These are phyloP conservation scores for Eimeria nieschulzi DNA, from an alignment of 169 alveolate species.

Conservation along the genomic window DNA sequence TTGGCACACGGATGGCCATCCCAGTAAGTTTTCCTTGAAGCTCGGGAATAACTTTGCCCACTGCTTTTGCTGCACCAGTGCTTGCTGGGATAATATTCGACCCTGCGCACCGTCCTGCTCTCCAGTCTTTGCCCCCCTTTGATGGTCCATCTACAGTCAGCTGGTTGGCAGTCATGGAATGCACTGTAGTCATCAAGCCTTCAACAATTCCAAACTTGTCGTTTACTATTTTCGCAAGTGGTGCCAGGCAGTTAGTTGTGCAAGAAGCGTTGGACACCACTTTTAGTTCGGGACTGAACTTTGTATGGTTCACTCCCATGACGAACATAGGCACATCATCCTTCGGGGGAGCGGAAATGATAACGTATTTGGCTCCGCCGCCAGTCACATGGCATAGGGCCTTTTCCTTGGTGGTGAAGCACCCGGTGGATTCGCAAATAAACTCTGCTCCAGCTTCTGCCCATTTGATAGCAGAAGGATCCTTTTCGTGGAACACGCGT, in stretches of 20 bases:
- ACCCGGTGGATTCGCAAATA: constrained; percentile 98
- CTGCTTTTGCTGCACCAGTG: constrained; percentile 99
- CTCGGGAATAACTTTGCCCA: constrained; percentile 98
- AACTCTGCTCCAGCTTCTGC: constrained; percentile 94
- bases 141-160: constrained; percentile 99
- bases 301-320: constrained; percentile 96
- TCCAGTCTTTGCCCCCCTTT: constrained; percentile 99
- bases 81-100: constrained; percentile 97
- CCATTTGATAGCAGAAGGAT: constrained; percentile 97
- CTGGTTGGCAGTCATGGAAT: constrained; percentile 98
- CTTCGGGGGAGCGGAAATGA: constrained; percentile 98
- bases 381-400: constrained; percentile 95
- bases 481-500: constrained; percentile 91
- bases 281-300: constrained; percentile 88
- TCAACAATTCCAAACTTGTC: constrained; percentile 97
- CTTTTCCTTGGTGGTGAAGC: constrained; percentile 94
- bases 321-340: constrained; percentile 97
- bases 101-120: constrained; percentile 99
- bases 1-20: constrained; percentile 99
- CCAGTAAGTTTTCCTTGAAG: constrained; percentile 97
- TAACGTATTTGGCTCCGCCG: constrained; percentile 98
- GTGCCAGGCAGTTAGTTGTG: constrained; percentile 99
- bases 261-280: constrained; percentile 99
- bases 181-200: constrained; percentile 99
- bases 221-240: constrained; percentile 97